Evolutionary conservation across 2,329 filamentous ascomycete species (phyloP).

Genomic region (Xylariaceae sp.): DNA sequence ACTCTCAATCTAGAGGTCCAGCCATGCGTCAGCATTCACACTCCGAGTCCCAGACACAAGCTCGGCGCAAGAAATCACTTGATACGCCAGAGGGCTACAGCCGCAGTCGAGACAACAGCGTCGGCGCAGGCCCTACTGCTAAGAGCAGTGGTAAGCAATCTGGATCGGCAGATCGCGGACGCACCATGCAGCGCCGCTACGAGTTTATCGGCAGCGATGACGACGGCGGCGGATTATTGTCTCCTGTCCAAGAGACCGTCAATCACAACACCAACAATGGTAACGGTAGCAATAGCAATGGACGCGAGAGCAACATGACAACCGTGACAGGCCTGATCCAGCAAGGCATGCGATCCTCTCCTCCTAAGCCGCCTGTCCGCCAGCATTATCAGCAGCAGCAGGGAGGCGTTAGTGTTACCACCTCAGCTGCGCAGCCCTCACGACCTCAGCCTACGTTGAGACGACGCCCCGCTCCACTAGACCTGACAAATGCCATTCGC

Average conservation of each 20-base stretch:
- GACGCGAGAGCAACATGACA: slow-evolving; percentile 30
- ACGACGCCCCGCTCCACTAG: slow-evolving; percentile 18
- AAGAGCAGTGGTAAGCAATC: neutral
- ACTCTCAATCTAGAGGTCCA: neutral
- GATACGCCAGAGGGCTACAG: neutral
- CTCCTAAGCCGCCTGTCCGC: slow-evolving; percentile 4
- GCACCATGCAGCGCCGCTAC: slow-evolving; percentile 21
- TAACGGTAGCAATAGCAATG: neutral
- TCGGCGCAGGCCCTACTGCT: neutral
- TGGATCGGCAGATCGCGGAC: slow-evolving; percentile 18
- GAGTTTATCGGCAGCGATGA: slow-evolving; percentile 27
- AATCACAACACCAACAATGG: neutral
- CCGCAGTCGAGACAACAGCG: neutral
- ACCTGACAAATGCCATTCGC: slow-evolving; percentile 13
- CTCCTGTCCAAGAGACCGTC: slow-evolving; percentile 21
- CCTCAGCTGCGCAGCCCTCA: neutral
- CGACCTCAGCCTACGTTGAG: slow-evolving; percentile 7
- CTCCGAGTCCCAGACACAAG: slow-evolving; percentile 5
- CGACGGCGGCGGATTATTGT: neutral
- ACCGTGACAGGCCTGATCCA: slow-evolving; percentile 32
- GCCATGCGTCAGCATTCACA: neutral
- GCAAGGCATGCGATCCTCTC: slow-evolving; percentile 4
- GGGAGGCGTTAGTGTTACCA: neutral
- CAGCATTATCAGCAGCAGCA: neutral
- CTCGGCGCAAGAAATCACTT: slow-evolving; percentile 1